These are phyloP conservation scores for Mucor lusitanicus DNA, from an alignment of 371 early-diverging fungal species.

Conservation along the genomic window DNA sequence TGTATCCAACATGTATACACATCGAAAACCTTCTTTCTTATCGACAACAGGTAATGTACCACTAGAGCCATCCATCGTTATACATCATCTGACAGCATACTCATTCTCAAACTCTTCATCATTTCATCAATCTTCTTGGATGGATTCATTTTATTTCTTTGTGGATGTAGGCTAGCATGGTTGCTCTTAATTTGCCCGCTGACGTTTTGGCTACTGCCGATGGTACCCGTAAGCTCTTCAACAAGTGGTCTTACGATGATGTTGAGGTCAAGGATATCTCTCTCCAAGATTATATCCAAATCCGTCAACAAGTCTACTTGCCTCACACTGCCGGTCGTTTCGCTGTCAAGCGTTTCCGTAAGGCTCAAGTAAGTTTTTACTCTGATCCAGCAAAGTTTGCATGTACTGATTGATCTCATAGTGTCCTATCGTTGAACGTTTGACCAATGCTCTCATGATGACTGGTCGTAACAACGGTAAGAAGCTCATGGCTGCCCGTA, in stretches of 20 bases:
- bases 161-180: slow-evolving; percentile 46
- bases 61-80: background rate
- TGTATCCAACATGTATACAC: background rate
- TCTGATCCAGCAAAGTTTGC: background rate
- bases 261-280: slow-evolving; percentile 96
- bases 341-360: slow-evolving; percentile 97
- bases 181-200: slow-evolving; percentile 68
- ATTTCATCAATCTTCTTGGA: slow-evolving; percentile 6
- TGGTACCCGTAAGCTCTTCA: slow-evolving; percentile 80
- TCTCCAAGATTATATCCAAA: slow-evolving; percentile 93
- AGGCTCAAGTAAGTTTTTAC: slow-evolving; percentile 77
- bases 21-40: slow-evolving; percentile 22
- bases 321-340: slow-evolving; percentile 99
- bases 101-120: background rate
- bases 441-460: slow-evolving; percentile 99
- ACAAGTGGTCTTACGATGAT: slow-evolving; percentile 96
- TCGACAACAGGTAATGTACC: slow-evolving; percentile 23
- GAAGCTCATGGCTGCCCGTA: slow-evolving; percentile 99
- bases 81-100: background rate
- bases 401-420: slow-evolving; percentile 24
- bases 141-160: slow-evolving; percentile 11
- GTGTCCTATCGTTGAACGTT: slow-evolving; percentile 99
- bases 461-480: slow-evolving; percentile 99
- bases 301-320: slow-evolving; percentile 93
- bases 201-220: slow-evolving; percentile 63